Evolutionary conservation across 164 flowering plant species (phyloP).

Genomic region (Sedum album): DNA sequence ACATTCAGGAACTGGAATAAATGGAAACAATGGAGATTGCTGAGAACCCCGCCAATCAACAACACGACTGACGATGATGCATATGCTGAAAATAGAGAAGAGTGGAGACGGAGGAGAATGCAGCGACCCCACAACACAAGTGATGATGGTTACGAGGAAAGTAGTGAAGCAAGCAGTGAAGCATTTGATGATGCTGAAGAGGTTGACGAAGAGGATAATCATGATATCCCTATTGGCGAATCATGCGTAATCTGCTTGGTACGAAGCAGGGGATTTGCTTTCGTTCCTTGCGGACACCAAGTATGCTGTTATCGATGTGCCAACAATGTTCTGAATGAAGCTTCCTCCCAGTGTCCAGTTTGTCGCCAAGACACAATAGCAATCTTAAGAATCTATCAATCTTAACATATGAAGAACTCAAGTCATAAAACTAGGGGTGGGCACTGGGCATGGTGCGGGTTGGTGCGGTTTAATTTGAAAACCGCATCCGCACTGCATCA

Average conservation of each 20-base stretch:
- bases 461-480: too few relatives aligned
- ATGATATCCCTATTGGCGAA: slow-evolving; percentile 56
- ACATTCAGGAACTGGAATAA: slow-evolving; percentile 63
- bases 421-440: background rate
- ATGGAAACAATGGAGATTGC: slow-evolving; percentile 61
- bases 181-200: slow-evolving; percentile 4
- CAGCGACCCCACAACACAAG: too few relatives aligned
- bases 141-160: too few relatives aligned
- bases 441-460: too few relatives aligned
- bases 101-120: too few relatives aligned
- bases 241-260: slow-evolving; percentile 72
- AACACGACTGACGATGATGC: slow-evolving; percentile 19
- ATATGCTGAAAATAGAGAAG: background rate
- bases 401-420: slow-evolving; percentile 20
- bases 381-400: slow-evolving; percentile 52
- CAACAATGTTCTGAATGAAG: slow-evolving; percentile 45
- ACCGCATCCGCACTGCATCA: too few relatives aligned
- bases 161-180: too few relatives aligned
- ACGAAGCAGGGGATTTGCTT: slow-evolving; percentile 63
- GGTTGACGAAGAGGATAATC: slow-evolving; percentile 35
- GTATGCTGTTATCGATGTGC: slow-evolving; percentile 85
- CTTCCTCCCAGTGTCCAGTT: slow-evolving; percentile 69
- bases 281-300: slow-evolving; percentile 84
- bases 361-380: slow-evolving; percentile 55
- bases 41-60: slow-evolving; percentile 23